Evolutionary conservation across 768 basidiomycete genomes (phyloP).

Genomic region (Podaxis rugospora): DNA sequence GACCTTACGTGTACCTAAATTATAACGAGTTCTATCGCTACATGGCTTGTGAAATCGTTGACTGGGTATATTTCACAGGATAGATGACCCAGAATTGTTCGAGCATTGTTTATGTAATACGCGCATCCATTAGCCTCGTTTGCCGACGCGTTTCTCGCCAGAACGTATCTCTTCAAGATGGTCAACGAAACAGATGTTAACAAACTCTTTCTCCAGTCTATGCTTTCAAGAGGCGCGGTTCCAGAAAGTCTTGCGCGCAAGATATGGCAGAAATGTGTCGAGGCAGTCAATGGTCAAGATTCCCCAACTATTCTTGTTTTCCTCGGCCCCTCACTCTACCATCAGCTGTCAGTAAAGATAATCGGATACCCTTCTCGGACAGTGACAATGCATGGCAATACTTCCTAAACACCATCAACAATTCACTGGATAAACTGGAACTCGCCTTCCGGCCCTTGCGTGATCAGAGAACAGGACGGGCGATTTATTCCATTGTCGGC

Average conservation of each 20-base stretch:
- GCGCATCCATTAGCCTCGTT: background rate
- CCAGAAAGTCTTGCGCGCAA: conserved; percentile 59
- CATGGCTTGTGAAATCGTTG: background rate
- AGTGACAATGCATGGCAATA: conserved; percentile 48
- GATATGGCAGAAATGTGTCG: conserved; percentile 65
- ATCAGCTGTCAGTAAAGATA: background rate
- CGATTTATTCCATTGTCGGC: conserved; percentile 68
- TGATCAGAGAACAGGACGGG: conserved; percentile 62
- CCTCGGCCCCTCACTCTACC: conserved; percentile 8
- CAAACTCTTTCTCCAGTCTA: conserved; percentile 74
- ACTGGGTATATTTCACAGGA: background rate
- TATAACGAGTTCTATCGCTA: conserved; percentile 16
- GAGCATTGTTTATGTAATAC: conserved; percentile 4
- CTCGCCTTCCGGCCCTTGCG: conserved; percentile 63
- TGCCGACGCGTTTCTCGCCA: background rate
- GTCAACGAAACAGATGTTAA: conserved; percentile 60
- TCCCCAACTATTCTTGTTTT: conserved; percentile 2
- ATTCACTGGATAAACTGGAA: conserved; percentile 60
- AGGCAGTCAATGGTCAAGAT: conserved; percentile 58
- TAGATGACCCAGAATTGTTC: background rate
- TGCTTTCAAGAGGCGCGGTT: conserved; percentile 66
- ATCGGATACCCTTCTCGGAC: conserved; percentile 47
- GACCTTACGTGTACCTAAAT: conserved; percentile 83
- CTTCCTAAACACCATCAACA: conserved; percentile 60
- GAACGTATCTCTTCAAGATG: background rate